A percentile compares a stretch with the other conserved stretches of the same genome.
Conservation (phyloP, 495 filamentous ascomycete species). For the Daldinia concentrica region DNA sequence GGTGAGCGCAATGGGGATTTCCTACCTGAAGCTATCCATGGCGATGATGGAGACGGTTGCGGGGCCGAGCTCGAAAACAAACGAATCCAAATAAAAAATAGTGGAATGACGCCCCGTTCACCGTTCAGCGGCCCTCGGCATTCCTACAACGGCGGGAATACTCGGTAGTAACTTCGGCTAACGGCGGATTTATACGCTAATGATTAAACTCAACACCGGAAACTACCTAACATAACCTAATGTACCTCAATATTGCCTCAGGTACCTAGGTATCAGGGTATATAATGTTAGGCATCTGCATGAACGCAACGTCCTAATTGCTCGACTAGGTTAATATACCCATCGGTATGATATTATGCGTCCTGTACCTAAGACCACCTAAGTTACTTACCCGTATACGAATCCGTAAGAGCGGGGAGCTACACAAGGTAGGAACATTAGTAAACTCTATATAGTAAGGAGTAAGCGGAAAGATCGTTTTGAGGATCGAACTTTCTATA, state of each 20-base stretch:
- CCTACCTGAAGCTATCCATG: slow-evolving; percentile 18
- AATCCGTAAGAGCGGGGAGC: no score
- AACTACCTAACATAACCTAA: neutral
- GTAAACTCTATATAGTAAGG: neutral
- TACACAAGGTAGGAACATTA: neutral
- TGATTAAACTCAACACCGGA: neutral
- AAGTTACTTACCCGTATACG: no score
- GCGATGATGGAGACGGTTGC: slow-evolving; percentile 20
- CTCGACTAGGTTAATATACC: no score
- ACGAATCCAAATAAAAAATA: slow-evolving; percentile 10
- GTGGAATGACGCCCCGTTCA: slow-evolving; percentile 22
- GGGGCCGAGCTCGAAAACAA: slow-evolving; percentile 24
- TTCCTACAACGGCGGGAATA: slow-evolving; percentile 14
- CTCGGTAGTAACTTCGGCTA: slow-evolving; percentile 22
- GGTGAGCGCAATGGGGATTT: slow-evolving; percentile 12
- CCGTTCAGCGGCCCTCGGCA: slow-evolving; percentile 21
- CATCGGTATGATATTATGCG: no score
- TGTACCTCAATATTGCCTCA: no score
- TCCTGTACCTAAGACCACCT: no score
- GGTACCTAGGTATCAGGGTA: neutral
- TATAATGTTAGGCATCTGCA: neutral
- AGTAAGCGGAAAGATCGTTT: neutral
- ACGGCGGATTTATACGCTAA: neutral
- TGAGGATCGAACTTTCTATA: neutral
- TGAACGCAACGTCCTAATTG: neutral